Evolutionary conservation across 2,329 filamentous ascomycete genomes (phyloP).

Genomic region (Scytalidium lignicola): DNA sequence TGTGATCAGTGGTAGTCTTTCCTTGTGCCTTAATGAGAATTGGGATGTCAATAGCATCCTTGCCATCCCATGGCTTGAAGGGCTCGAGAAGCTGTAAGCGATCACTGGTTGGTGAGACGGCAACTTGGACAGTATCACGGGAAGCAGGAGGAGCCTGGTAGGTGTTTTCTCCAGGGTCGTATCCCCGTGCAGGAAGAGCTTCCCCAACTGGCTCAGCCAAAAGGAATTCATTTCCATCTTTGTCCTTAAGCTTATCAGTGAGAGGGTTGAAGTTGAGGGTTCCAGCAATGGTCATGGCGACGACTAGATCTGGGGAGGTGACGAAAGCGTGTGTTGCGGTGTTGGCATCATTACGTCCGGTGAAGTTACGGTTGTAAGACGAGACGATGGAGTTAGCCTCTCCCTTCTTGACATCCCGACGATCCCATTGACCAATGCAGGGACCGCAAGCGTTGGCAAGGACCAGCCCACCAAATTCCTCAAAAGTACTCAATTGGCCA

Average conservation of each 20-base stretch:
- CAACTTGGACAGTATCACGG: constrained; percentile 66
- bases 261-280: constrained; percentile 91
- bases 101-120: constrained; percentile 83
- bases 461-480: constrained; percentile 92
- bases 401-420: constrained; percentile 89
- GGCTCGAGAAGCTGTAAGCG: constrained; percentile 88
- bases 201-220: constrained; percentile 74
- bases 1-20: constrained; percentile 97
- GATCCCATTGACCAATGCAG: constrained; percentile 95
- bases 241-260: constrained; percentile 86
- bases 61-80: constrained; percentile 86
- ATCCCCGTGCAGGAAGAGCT: constrained; percentile 75
- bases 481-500: constrained; percentile 87
- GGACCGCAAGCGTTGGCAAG: constrained; percentile 93
- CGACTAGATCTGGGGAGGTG: constrained; percentile 83
- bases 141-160: constrained; percentile 92
- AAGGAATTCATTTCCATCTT: constrained; percentile 94
- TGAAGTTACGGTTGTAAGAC: constrained; percentile 99
- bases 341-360: constrained; percentile 94
- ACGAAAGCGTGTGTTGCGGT: constrained; percentile 92
- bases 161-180: constrained; percentile 86
- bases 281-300: constrained; percentile 80
- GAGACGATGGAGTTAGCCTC: constrained; percentile 95
- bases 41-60: constrained; percentile 77
- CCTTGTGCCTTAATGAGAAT: constrained; percentile 96